Evolutionary conservation across 169 alveolate genomes (phyloP), one percentile per base, ranked within the genome.

Genomic region (Toxoplasma gondii): DNA sequence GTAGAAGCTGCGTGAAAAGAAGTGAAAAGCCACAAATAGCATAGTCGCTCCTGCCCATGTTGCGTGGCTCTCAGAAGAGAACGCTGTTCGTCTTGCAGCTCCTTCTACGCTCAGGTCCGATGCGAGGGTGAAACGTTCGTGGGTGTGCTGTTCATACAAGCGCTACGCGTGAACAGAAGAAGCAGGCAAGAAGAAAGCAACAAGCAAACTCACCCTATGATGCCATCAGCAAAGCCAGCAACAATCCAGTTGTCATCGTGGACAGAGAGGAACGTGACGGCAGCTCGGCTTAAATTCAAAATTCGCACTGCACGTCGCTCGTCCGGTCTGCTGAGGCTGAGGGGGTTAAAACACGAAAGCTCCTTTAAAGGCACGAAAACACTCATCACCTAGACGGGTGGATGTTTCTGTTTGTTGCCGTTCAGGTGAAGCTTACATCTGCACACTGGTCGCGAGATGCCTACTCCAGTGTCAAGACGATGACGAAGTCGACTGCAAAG

Each of bases 221-320:
- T 96, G n/a, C 99, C 99, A 92, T 97, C 98, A 4, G 98, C 95
- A 82, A 97, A 96, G 31, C 99, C 99, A 44, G 97, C 97, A 0
- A 97, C 98, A 36, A 98, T 94, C 93, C 96, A 97, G 70, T 97
- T 95, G 74, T 96, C 98, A 67, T 97, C 96, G 67, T 97, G 96
- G 44, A 96, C 96, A 81, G 97, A 95, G 78, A 97, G 96, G 88
- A 97, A 96, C 58, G 98, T 97, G 67, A 98, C 95, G 95, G 96
- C 96, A 91, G 96, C 97, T 78, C 96, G 97, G 92, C 96, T 93
- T 19, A 98, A 93, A 84, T 96, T 95, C 82, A 98, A 98, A 39
- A 97, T 97, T 92, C 97, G 97, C 91, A 97, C 98, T 0, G 97
- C 97, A 93, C 98, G 96, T 92, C 98, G 96, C 96, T 98, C 98